Evolutionary conservation across 345 rosid species (phyloP).

Genomic region (Laguncularia racemosa): DNA sequence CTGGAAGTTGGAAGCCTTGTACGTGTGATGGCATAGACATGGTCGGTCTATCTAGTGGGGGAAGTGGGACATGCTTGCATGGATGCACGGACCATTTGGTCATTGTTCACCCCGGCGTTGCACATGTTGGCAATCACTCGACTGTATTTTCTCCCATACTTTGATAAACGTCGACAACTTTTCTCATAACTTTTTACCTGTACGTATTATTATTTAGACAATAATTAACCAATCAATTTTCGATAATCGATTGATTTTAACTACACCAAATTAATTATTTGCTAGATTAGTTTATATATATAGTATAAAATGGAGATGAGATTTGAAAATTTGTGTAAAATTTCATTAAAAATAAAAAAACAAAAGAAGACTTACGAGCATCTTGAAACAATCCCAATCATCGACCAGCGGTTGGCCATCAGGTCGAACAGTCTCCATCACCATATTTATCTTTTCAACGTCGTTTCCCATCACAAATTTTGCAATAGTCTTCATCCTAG

Average conservation of each 20-base stretch:
- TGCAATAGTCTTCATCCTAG: constrained; percentile 23
- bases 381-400: constrained; percentile 45
- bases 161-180: constrained; percentile 22
- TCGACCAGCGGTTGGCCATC: constrained; percentile 30
- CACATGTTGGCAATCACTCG: constrained; percentile 35
- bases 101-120: constrained; percentile 22
- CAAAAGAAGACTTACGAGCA: constrained; percentile 17
- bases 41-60: no score
- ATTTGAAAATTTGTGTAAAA: no score
- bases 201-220: background rate
- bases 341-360: no score
- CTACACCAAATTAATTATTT: no score
- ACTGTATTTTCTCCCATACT: constrained; percentile 31
- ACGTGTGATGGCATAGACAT: no score
- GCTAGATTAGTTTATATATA: no score
- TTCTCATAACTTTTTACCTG: constrained; percentile 30
- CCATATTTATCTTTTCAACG: background rate
- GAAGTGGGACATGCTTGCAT: constrained; percentile 16
- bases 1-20: no score
- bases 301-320: no score
- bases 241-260: no score
- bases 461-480: constrained; percentile 19
- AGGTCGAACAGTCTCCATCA: constrained; percentile 15
- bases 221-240: background rate
- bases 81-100: constrained; percentile 19